phyloP scores from a whole-genome alignment of 208 protist genomes.

The Leishmania tropica region DNA sequence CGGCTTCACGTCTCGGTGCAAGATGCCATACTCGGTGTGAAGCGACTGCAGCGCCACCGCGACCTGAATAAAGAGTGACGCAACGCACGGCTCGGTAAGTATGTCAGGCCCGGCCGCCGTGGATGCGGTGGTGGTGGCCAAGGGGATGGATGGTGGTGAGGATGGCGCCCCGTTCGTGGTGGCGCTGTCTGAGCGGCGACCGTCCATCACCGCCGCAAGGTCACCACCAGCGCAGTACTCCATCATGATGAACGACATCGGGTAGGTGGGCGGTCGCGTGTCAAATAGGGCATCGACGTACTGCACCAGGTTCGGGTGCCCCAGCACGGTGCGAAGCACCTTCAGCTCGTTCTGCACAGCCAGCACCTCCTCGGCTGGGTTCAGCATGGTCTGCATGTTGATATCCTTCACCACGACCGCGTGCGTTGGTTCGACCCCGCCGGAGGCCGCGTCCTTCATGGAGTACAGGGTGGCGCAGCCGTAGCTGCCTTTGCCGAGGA shows the following conservation, averaged over 20 bases:
- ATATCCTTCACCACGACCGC: conserved; percentile 82
- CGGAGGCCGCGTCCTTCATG: conserved; percentile 2
- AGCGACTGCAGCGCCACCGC: conserved; percentile 67
- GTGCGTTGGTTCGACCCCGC: neutral
- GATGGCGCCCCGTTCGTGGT: neutral
- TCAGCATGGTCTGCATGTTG: conserved; percentile 74
- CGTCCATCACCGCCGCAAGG: conserved; percentile 50
- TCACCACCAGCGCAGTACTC: conserved; percentile 84
- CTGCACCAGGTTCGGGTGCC: conserved; percentile 74
- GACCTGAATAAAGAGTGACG: conserved; percentile 72
- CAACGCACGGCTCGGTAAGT: conserved; percentile 50
- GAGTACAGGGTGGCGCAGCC: conserved; percentile 79
- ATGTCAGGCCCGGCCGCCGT: neutral
- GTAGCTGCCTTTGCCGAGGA: conserved; percentile 84
- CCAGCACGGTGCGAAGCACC: conserved; percentile 42
- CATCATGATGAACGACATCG: conserved; percentile 80
- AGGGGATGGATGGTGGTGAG: neutral
- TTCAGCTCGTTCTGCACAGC: conserved; percentile 59
- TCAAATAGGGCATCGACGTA: conserved; percentile 50
- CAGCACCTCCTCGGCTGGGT: conserved; percentile 57
- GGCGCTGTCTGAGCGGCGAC: neutral
- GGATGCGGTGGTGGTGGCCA: neutral
- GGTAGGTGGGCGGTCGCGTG: conserved; percentile 28
- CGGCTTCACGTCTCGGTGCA: conserved; percentile 91
- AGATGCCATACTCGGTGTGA: conserved; percentile 64